Base-by-base conservation (phyloP, 805 yeast species). In the Wickerhamiella qilinensis region DNA sequence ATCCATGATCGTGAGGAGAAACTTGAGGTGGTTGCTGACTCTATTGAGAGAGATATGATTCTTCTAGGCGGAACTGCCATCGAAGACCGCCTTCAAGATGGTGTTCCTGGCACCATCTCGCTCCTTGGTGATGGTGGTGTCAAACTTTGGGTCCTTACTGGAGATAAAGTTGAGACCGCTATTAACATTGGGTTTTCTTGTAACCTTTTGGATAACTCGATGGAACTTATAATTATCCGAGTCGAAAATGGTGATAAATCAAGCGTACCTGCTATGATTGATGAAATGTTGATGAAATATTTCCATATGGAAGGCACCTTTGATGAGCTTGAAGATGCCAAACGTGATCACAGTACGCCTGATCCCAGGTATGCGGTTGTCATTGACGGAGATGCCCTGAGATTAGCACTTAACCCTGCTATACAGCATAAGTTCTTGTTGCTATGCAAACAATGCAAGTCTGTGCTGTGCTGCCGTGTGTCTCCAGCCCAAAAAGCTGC, bases 161-260 rank as follows among this genome's bases (percentile, higher is more conserved):
- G 93, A 46, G 93, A 80, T 58, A 75, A 77, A 54, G 75, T 80
- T 34, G 93, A 80, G 57, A 80, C 93, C n/a, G 93, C 93, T 3
- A 81, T 80, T 54, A 81, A 81, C 57, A 80, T 80, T 56, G 93
- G 93, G 2, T 80, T 79, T 52, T 75, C 85, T 14, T 80, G 93
- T 58, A 81, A 81, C 46, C 60, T 81, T 52, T 63, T 81, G 36
- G 75, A 72, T 42, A 77, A 69, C 45, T 73, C 68, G 31, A 81
- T 81, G 93, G 72, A 77, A 48, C 56, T 82, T 35, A 59, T 80
- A 36, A 75, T 77, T 19, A 66, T 81, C 4, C 51, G 51, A 20
- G 46, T 55, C 12, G 59, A 52, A 31, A 46, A 55, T 16, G 54
- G 54, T 20, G 60, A 55, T 31, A 42, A 46, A 37, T 45, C 52